These are phyloP conservation scores for Xylariaceae sp. DNA, from an alignment of 2,329 filamentous ascomycete genomes.

Conservation along the genomic window DNA sequence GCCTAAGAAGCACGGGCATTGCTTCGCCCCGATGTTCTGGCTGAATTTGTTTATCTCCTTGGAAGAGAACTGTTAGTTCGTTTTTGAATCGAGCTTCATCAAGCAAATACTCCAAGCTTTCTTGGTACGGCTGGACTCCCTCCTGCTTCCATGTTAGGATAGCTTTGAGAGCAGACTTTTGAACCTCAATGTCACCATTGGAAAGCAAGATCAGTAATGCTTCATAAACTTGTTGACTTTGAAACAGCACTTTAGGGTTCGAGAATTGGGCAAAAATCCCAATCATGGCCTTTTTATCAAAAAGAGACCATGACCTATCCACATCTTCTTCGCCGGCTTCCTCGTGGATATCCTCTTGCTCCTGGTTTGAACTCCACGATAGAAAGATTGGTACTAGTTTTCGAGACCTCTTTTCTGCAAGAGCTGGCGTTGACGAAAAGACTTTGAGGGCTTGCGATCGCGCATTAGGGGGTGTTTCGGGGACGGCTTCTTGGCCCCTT, in stretches of 20 bases:
- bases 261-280: conserved; percentile 77
- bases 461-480: conserved; percentile 51
- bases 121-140: conserved; percentile 71
- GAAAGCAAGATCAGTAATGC: conserved; percentile 71
- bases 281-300: conserved; percentile 80
- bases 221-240: conserved; percentile 68
- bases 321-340: conserved; percentile 17
- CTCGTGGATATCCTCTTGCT: conserved; percentile 36
- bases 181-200: conserved; percentile 87
- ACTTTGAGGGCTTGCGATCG: conserved; percentile 77
- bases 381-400: conserved; percentile 82
- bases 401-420: conserved; percentile 84
- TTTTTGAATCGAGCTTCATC: conserved; percentile 92
- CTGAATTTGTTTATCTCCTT: conserved; percentile 68
- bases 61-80: conserved; percentile 84
- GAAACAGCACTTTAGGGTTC: conserved; percentile 82
- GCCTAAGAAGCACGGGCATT: conserved; percentile 79
- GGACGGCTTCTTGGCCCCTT: conserved; percentile 53
- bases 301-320: conserved; percentile 59
- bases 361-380: conserved; percentile 64
- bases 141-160: conserved; percentile 86
- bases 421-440: conserved; percentile 64
- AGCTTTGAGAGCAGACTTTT: conserved; percentile 78
- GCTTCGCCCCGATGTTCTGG: conserved; percentile 67
- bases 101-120: conserved; percentile 79